A percentile compares a stretch with the other conserved stretches of the same genome.
Evolutionary conservation across 2,329 filamentous ascomycete species (phyloP).

Genomic region (Neophaeococcomyces mojaviensis): DNA sequence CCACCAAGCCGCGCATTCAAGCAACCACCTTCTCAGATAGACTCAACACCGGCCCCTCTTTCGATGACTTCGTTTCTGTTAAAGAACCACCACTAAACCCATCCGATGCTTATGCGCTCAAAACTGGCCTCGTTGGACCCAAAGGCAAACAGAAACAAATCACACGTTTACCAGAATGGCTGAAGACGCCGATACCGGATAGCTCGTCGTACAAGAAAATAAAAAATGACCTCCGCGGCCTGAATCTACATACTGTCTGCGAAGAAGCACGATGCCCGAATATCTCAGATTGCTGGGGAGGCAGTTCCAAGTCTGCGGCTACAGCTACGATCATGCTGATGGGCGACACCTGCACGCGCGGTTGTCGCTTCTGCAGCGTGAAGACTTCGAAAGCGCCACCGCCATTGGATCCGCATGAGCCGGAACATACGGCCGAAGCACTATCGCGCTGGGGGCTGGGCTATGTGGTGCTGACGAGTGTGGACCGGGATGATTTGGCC

Average conservation of each 20-base stretch:
- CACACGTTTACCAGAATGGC: conserved; percentile 78
- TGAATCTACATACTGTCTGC: conserved; percentile 91
- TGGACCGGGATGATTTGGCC: conserved; percentile 84
- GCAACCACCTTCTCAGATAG: conserved; percentile 54
- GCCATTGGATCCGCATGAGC: conserved; percentile 88
- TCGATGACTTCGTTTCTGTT: conserved; percentile 54
- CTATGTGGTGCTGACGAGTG: conserved; percentile 88
- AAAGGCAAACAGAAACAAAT: conserved; percentile 57
- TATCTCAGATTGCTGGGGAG: conserved; percentile 97
- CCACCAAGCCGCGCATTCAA: conserved; percentile 31
- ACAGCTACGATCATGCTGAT: conserved; percentile 99
- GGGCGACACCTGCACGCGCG: conserved; percentile 95
- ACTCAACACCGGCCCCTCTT: conserved; percentile 57
- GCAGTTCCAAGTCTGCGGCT: conserved; percentile 75
- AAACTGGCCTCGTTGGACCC: conserved; percentile 54
- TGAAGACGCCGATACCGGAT: conserved; percentile 89
- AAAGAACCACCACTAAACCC: conserved; percentile 35
- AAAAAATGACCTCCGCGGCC: conserved; percentile 81
- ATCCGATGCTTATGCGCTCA: conserved; percentile 51
- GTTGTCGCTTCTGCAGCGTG: conserved; percentile 93
- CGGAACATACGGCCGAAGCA: conserved; percentile 92
- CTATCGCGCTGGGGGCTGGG: conserved; percentile 87
- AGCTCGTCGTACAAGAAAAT: conserved; percentile 88
- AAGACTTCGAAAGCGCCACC: conserved; percentile 73
- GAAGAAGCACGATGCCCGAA: conserved; percentile 97